Base-by-base conservation (phyloP, 805 yeast genomes). In the Candida suzukii region DNA sequence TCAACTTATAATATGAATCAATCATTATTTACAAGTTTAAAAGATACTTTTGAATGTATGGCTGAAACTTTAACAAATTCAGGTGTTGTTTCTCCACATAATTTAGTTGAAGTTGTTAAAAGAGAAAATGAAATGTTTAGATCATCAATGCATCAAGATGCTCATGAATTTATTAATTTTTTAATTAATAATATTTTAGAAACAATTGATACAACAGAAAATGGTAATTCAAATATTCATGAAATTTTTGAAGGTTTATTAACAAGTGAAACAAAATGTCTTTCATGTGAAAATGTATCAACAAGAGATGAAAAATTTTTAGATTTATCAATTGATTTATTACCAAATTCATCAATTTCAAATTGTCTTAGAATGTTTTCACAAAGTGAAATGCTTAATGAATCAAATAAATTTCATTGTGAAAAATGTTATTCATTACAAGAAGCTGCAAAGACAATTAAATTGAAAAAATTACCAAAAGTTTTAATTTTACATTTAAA, bases 131-230 rank as follows among this genome's bases (percentile, higher is more conserved):
- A 80, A 51, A 66, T 91, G 52, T 93, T 93, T 60, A 70, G 95
- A 46, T 82, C 88, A 43, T 80, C 85, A 34, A 90, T 88, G 96
- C 99, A 93, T 59, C 99, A 93, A 58, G 99, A 93, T 67, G 97
- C 98, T 5, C 99, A 93, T 62, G 99, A 93, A 63, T 93, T 93
- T 61, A 72, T 90, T 56, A 91, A 90, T 58, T 90, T 85, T 55
- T 59, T 90, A 50, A 67, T 93, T 40, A 93, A 93, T 60, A 75
- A 67, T 49, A 68, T 70, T 17, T 65, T 74, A 13, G 88, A 85
- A 47, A 71, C 83, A 16, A 62, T 71, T 22, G 73, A 69, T 35
- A 43, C 24, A 11, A 16, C 32, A 7, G n/a, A 14, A 16, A 45
- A 44, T 16, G 40, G 40, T 3, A 34, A 39, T 13, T 36, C 41